Conservation (phyloP, 331 rosid genomes). For the Telfairia occidentalis region DNA sequence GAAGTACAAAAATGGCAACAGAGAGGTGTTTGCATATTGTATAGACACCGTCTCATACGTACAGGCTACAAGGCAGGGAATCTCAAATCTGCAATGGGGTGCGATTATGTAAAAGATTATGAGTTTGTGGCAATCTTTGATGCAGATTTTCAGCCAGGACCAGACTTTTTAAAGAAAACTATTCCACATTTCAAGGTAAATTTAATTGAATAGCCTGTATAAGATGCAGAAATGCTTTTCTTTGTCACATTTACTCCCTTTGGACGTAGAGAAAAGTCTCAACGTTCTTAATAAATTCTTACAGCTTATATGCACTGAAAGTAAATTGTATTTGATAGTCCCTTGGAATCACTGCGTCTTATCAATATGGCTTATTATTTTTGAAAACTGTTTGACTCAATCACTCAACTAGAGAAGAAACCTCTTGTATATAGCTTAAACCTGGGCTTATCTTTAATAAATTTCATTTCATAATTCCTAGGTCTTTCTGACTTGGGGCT, state of each 20-base stretch:
- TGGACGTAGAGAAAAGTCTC: neutral
- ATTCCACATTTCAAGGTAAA: slow-evolving; percentile 90
- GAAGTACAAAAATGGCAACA: slow-evolving; percentile 98
- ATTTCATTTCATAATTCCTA: neutral
- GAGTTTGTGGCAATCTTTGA: slow-evolving; percentile 96
- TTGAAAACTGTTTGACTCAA: neutral
- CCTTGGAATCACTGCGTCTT: neutral
- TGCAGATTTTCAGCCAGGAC: slow-evolving; percentile 96
- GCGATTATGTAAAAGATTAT: slow-evolving; percentile 87
- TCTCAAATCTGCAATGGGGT: slow-evolving; percentile 93
- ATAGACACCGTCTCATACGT: slow-evolving; percentile 85
- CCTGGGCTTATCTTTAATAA: neutral
- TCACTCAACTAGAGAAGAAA: neutral
- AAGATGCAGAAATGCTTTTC: neutral
- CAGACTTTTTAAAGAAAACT: slow-evolving; percentile 88
- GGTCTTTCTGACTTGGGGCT: neutral
- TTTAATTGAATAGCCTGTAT: neutral
- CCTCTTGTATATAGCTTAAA: neutral
- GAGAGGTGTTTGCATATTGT: slow-evolving; percentile 67
- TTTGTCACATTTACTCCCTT: neutral
- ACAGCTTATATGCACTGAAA: neutral
- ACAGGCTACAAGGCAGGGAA: slow-evolving; percentile 98
- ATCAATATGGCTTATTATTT: neutral
- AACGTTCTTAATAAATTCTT: neutral
- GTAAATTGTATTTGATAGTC: neutral